Evolutionary conservation across 768 basidiomycete genomes (phyloP).

Genomic region (Lactarius quietus): DNA sequence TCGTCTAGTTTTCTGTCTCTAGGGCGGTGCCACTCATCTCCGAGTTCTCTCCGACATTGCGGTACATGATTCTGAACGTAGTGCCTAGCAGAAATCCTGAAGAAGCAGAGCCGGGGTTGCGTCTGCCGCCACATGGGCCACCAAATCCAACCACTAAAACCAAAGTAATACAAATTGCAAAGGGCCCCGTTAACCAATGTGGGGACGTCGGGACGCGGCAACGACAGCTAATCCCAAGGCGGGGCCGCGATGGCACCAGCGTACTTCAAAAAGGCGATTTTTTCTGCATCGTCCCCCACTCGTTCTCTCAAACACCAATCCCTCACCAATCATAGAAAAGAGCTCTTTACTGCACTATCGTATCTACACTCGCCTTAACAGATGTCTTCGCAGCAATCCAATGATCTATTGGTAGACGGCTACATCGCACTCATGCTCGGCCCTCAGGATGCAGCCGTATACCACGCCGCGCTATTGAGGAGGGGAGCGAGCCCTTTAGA

Average conservation of each 20-base stretch:
- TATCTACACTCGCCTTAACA: neutral
- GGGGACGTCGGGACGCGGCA: neutral
- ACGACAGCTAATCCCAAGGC: neutral
- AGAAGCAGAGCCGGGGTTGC: neutral
- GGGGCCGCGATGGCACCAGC: neutral
- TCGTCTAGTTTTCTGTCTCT: neutral
- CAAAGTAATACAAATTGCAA: neutral
- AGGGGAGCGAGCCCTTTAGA: neutral
- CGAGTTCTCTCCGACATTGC: neutral
- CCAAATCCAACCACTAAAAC: neutral
- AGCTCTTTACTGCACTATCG: neutral
- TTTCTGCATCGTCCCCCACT: neutral
- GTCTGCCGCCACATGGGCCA: neutral
- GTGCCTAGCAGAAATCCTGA: neutral
- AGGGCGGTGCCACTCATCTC: neutral
- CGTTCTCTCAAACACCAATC: neutral
- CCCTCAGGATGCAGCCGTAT: neutral
- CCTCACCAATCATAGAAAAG: neutral
- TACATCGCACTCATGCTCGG: slow-evolving; percentile 7
- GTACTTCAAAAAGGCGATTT: neutral
- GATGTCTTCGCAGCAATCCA: neutral
- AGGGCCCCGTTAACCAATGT: neutral
- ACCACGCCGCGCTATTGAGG: slow-evolving; percentile 1
- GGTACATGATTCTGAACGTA: neutral
- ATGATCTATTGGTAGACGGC: slow-evolving; percentile 12